Evolutionary conservation across 2,329 filamentous ascomycete genomes (phyloP).

Genomic region (Penicillium glabrum): DNA sequence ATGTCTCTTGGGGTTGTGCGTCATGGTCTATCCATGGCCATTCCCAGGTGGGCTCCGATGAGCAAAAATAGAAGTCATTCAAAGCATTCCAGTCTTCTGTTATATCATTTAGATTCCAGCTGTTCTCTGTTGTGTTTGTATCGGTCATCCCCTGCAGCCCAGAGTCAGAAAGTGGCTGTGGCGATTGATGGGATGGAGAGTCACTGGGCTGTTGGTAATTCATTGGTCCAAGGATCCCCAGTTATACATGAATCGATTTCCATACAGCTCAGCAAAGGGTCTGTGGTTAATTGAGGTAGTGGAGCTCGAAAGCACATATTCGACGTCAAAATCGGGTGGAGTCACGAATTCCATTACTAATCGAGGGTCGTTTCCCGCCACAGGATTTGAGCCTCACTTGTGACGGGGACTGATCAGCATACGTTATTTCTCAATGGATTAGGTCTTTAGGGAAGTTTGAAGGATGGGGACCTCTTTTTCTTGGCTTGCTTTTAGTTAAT

Average conservation of each 20-base stretch:
- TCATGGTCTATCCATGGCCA: constrained; percentile 9
- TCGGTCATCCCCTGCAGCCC: neutral
- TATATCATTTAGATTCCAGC: neutral
- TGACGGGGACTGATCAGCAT: no score
- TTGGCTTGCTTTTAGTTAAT: no score
- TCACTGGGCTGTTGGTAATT: neutral
- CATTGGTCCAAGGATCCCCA: neutral
- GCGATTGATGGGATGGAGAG: neutral
- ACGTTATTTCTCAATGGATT: no score
- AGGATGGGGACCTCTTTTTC: no score
- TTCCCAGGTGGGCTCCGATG: constrained; percentile 7
- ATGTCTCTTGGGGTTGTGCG: neutral
- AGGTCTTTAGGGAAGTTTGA: no score
- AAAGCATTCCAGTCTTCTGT: constrained; percentile 5
- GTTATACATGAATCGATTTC: neutral
- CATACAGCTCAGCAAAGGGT: neutral
- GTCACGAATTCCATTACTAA: no score
- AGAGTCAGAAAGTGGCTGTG: neutral
- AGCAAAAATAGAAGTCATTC: constrained; percentile 15
- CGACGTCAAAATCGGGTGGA: neutral
- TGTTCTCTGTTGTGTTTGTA: neutral
- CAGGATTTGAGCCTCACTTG: no score
- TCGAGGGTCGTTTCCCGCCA: no score
- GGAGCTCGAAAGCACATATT: neutral
- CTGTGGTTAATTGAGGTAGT: neutral